Evolutionary conservation across 2,329 filamentous ascomycete species (phyloP), one percentile per base, ranked within the genome.

Genomic region (Xylariaceae sp.): DNA sequence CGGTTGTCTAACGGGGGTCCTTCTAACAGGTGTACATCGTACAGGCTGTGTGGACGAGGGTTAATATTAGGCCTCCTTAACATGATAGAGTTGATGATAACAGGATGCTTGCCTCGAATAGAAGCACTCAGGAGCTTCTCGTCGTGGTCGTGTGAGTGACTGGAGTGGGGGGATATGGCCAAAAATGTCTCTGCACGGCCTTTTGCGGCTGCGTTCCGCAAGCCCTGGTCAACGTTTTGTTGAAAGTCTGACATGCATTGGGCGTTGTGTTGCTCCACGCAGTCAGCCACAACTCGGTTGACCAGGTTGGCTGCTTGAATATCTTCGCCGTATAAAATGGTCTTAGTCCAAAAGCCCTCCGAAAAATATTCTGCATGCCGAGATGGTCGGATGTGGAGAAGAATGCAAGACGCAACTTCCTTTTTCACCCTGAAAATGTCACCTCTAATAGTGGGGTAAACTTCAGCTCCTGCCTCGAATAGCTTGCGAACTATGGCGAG

Each of bases 41-140:
- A n/a, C n/a, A n/a, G n/a, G n/a, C n/a, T 8, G n/a, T 23, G 29
- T 11, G 40, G 26, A 21, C 2, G 6, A 23, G 46, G 26, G 29
- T 52, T 56, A 4, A 47, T 34, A 14, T 56, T 29, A 9, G 40
- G 53, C 23, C 40, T 31, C 19, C 14, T 43, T 12, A 7, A 8
- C 53, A 47, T 46, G 4, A 29, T 26, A 17, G 17, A 41, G 33
- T 47, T 8, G 14, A 56, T 46, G 26, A 56, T 36, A 1, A 8
- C n/a, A 23, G 40, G 21, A 9, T 52, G 6, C 7, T 40, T 23
- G 19, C 53, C 47, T 6, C 8, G 2, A 21, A 52, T 46, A 16
- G 53, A 14, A 23, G 46, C 46, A 23, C 40, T 45, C 19, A 56
- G 23, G 4, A 46, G 31, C 17, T 4, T 8, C 26, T 46, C 43